Percentiles rank a stretch among this genome's conserved stretches.
Conservation (phyloP, 2,329 filamentous ascomycete species). For the Talaromyces sp. region DNA sequence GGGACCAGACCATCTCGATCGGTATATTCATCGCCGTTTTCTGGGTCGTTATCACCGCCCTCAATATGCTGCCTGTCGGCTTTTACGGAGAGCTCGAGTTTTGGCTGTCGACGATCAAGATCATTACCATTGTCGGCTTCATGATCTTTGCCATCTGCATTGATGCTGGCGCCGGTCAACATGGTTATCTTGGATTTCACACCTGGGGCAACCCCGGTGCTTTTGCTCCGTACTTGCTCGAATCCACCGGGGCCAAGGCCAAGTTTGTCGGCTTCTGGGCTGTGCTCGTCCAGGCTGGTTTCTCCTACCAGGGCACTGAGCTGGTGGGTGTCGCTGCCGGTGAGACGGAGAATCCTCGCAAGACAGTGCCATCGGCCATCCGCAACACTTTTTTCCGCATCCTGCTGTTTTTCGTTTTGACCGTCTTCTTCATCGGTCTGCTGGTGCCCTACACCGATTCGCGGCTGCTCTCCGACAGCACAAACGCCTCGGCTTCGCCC, state of each 20-base stretch:
- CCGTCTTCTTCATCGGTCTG: constrained; percentile 56
- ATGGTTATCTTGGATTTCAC: constrained; percentile 48
- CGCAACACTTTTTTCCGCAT: constrained; percentile 58
- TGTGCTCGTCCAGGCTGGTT: constrained; percentile 48
- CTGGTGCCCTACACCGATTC: constrained; percentile 53
- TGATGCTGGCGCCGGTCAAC: constrained; percentile 51
- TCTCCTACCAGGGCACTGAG: constrained; percentile 54
- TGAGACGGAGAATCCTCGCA: constrained; percentile 54
- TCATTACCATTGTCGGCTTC: constrained; percentile 50
- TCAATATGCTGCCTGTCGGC: constrained; percentile 46
- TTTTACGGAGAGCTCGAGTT: constrained; percentile 54
- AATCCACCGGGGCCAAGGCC: constrained; percentile 39
- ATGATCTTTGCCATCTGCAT: constrained; percentile 51
- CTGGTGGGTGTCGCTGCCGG: constrained; percentile 55
- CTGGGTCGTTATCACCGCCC: constrained; percentile 52
- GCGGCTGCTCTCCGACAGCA: constrained; percentile 43
- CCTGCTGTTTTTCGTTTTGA: constrained; percentile 58
- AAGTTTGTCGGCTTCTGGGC: constrained; percentile 50
- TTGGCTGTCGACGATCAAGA: constrained; percentile 50
- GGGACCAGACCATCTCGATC: constrained; percentile 44
- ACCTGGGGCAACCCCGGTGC: constrained; percentile 48
- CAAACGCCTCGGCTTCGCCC: constrained; percentile 49
- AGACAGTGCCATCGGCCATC: constrained; percentile 57
- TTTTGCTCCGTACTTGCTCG: constrained; percentile 40
- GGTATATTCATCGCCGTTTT: constrained; percentile 53